Conservation (phyloP, 2,329 filamentous ascomycete genomes). For the Ceratocystis lukuohia region DNA sequence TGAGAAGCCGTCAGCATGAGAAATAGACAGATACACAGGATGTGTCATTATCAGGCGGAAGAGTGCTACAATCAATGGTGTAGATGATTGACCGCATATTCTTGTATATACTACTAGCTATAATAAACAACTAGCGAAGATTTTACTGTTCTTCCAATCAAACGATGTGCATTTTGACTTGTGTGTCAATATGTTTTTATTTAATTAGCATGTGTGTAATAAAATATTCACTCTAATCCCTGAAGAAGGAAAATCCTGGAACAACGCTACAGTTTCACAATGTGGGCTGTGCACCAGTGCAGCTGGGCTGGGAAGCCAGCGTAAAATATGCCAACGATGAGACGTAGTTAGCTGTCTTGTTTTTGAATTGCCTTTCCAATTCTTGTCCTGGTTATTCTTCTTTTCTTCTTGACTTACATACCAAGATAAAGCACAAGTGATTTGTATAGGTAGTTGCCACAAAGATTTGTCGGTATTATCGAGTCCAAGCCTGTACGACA, state of each 20-base stretch:
- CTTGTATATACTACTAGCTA: neutral
- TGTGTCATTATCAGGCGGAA: no score
- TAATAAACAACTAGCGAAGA: neutral
- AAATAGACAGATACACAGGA: no score
- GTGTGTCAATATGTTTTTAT: neutral
- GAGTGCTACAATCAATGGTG: no score
- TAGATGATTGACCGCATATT: neutral
- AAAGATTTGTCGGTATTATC: no score
- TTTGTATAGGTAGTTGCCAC: no score
- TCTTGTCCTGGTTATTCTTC: no score
- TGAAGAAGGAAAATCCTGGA: neutral
- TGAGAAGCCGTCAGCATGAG: neutral
- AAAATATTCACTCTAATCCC: no score
- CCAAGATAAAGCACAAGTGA: no score
- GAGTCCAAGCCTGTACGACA: no score
- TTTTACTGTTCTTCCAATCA: neutral
- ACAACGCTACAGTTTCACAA: neutral
- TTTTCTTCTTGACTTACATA: no score
- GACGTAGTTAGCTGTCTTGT: no score
- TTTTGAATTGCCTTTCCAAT: no score
- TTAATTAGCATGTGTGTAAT: neutral
- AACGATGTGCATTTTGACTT: neutral
- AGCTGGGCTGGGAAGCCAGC: neutral
- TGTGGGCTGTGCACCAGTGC: neutral
- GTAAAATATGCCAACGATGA: neutral